Evolutionary conservation across 2,329 filamentous ascomycete species (phyloP), one percentile per base, ranked within the genome.

Genomic region (Aspergillus caelatus): DNA sequence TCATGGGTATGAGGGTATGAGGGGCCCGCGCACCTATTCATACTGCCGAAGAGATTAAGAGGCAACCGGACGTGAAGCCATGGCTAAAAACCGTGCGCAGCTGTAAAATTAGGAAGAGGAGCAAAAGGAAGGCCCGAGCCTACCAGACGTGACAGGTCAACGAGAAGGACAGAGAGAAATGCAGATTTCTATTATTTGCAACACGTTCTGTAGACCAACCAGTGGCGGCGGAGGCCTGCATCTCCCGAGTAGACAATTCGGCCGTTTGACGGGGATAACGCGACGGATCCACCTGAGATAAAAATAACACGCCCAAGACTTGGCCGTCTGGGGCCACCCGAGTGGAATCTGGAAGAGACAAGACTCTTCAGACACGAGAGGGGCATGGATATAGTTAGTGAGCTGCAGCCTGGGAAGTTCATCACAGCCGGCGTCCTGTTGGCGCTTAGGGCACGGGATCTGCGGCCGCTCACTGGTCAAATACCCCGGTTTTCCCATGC

Each of bases 1-100:
- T 48, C 28, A 41, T 62, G 30, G 50, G 59, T 58, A 46, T 61
- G 56, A 58, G 30, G 50, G 59, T 58, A 46, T 61, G 56, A 58
- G 56, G 62, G 65, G 67, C 67, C 57, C 58, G 67, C 72, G 65
- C 68, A 78, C 76, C 74, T 78, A 74, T 78, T 78, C 74, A 78
- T 78, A 74, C 65, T 75, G 71, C 67, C 69, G 64, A 67, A 69
- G 62, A 63, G 64, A 65, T 74, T 67, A 73, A 64, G 70, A 72
- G 64, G 64, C 64, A 63, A 65, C 70, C 65, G 66, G 63, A 59
- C 62, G 65, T 66, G 64, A 69, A 68, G 71, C 71, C 76, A 77
- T 77, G 68, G 60, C 65, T 62, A 55, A 58, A 56, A 65, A 56
- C 64, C 61, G 66, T 62, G 63, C 62, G 65, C 65, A 67, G 66